Base-by-base conservation (phyloP, 2,329 filamentous ascomycete species). In the Fusarium sp. region DNA sequence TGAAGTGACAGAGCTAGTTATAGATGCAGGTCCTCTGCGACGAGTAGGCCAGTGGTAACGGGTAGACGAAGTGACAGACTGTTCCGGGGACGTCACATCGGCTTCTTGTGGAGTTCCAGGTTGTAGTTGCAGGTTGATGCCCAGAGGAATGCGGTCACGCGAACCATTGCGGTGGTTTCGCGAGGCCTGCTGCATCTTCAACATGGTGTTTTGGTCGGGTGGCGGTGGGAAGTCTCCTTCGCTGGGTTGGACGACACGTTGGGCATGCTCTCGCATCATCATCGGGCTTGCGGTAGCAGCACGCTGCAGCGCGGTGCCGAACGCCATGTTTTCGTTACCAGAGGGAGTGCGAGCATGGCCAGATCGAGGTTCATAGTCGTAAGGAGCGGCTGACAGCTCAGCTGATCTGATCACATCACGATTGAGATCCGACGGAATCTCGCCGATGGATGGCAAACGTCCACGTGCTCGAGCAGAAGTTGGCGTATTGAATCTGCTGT, bases 381-480 rank as follows among this genome's bases (percentile, higher is more conserved):
- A 67, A 1, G 69, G 76, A 13, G 73, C 52, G 14, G 66, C 55
- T 6, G 69, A 57, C 15, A 62, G 45, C 42, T 75, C 76, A 5
- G 62, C 66, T 6, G 76, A 63, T 52, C 75, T 76, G 3, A 81
- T 56, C 5, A 62, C 50, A 8, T 75, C 70, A 5, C 77, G 74
- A 57, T 76, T 79, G 13, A 80, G 70, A 36, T 80, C 78, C 3
- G 73, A 69, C 2, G 79, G 70, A 14, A 75, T 73, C 80, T 94
- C 92, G 13, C 92, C 92, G 57, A 94, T 95, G 0, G 92, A 95
- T 15, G 92, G 89, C 34, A 95, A 83, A n/a, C 92, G 87, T 57
- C 87, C 86, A 39, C 90, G 85, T 36, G 84, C 67, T 4, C 80
- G 85, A 3, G 90, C 89, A 15, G 91, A 91, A 47, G 89, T 87